Evolutionary conservation across 1,284 basidiomycete genomes (phyloP).

Genomic region (Ustilago crameri): DNA sequence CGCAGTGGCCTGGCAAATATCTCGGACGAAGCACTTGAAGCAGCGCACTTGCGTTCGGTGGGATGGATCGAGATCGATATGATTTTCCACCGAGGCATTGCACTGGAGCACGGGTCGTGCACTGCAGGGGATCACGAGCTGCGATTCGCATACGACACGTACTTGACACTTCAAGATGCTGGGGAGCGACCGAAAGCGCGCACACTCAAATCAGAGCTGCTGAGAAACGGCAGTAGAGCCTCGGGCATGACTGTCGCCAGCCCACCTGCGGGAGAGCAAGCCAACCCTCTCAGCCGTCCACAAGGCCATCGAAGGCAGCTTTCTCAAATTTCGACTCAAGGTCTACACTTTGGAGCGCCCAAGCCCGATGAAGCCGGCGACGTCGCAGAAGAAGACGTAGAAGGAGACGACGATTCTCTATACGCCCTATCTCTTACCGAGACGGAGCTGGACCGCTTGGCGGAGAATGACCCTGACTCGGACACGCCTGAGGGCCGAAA

Average conservation of each 20-base stretch:
- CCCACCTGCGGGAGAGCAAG: neutral
- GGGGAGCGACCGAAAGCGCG: constrained; percentile 48
- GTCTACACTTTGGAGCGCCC: neutral
- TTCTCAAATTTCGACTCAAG: constrained; percentile 15
- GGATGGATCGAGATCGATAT: constrained; percentile 58
- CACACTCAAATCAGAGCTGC: constrained; percentile 17
- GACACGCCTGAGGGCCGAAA: constrained; percentile 41
- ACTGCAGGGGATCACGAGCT: constrained; percentile 57
- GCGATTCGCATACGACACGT: constrained; percentile 57
- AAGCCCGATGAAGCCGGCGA: constrained; percentile 23
- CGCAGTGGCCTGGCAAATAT: constrained; percentile 16
- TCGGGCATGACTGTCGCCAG: constrained; percentile 4
- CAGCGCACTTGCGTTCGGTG: constrained; percentile 30
- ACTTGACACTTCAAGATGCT: constrained; percentile 45
- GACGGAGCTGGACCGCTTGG: constrained; percentile 28
- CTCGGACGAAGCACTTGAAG: constrained; percentile 26
- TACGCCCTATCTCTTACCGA: constrained; percentile 42
- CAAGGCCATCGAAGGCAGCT: constrained; percentile 17
- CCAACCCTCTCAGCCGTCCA: neutral
- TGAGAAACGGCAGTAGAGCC: constrained; percentile 10
- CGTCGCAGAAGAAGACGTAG: constrained; percentile 19
- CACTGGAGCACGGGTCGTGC: constrained; percentile 48
- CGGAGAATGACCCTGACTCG: constrained; percentile 31
- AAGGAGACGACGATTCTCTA: constrained; percentile 27
- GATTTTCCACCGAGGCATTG: constrained; percentile 56